Conservation (phyloP, 192 early-diverging fungal genomes). For the Ambispora gerdemannii region DNA sequence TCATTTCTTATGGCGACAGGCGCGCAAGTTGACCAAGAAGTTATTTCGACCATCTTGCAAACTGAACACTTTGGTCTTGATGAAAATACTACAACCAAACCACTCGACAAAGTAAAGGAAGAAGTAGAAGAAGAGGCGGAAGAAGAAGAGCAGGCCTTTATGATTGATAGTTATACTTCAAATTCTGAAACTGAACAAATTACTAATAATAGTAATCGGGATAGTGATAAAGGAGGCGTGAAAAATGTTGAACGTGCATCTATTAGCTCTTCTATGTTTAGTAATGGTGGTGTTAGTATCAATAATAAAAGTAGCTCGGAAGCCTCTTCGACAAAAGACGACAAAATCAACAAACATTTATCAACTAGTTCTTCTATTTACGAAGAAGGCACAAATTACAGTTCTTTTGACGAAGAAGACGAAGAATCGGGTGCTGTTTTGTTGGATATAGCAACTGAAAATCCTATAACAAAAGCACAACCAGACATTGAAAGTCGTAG, state of each 20-base stretch:
- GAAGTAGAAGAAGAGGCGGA: neutral
- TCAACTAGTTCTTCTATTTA: neutral
- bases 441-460: neutral
- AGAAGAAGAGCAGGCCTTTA: neutral
- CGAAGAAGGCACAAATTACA: neutral
- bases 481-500: slow-evolving; percentile 3
- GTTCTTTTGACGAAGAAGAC: neutral
- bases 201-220: neutral
- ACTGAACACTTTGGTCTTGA: neutral
- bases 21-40: neutral
- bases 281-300: neutral
- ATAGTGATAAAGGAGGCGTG: neutral
- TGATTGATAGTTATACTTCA: neutral
- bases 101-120: neutral
- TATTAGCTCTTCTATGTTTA: neutral
- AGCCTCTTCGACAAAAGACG: neutral
- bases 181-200: no score
- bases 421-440: neutral
- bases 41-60: neutral
- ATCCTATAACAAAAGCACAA: neutral
- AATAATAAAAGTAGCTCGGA: neutral
- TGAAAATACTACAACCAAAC: neutral
- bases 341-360: neutral
- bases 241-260: neutral
- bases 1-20: neutral